Evolutionary conservation across 495 filamentous ascomycete species (phyloP), one percentile per base, ranked within the genome.

Genomic region (Neurospora hispaniola): DNA sequence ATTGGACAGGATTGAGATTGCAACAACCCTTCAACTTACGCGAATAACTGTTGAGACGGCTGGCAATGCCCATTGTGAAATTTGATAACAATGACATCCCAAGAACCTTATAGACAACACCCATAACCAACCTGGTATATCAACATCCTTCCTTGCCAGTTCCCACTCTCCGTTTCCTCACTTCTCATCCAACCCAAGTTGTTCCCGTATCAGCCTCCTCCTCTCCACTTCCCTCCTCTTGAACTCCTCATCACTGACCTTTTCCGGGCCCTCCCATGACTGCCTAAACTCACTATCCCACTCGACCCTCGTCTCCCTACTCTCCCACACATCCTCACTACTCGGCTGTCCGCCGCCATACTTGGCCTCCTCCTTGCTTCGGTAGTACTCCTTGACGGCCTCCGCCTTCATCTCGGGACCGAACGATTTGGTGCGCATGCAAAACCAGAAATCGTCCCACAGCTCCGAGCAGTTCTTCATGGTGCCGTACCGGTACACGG

Each of bases 361-460:
- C 81, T 92, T 92, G 76, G 83, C 86, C 70, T 89, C 89, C 82
- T 91, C 93, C 81, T 90, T 86, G 72, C 39, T 68, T 72, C 86
- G 85, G 80, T 96, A 94, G 80, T 91, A 88, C 48, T 88, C 90
- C 73, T 85, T 82, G 70, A 99, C 88, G 73, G 85, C 86, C 71
- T 83, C 85, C 74, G 84, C 86, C 75, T 85, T 85, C 75, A 85
- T 75, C 42, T 86, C 80, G 2, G 85, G 83, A 5, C 81, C 54
- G 79, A 86, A 81, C 54, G 79, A 75, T 82, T 88, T 87, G n/a
- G 89, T 90, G 72, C 91, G 90, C 93, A 99, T 97, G 85, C 96
- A 99, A 82, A 97, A 92, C 89, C 95, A 93, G 84, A 96, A 98
- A 80, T 95, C 91, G 75, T 89, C 85, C 92, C 94, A 97, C 62